Conservation (phyloP, 805 yeast species). For the Lachancea quebecensis region DNA sequence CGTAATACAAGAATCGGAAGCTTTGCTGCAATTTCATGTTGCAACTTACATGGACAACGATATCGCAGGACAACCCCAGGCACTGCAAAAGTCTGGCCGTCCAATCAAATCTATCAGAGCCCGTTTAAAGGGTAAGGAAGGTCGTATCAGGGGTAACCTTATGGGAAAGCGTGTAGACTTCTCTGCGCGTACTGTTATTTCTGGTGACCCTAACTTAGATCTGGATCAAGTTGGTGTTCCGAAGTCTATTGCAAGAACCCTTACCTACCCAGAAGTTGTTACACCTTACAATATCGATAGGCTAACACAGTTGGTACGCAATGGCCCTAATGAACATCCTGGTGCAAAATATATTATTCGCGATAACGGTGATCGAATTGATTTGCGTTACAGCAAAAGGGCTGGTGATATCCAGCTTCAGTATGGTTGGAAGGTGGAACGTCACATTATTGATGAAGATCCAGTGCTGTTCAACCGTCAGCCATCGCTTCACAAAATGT, state of each 20-base stretch:
- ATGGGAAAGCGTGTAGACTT: constrained; percentile 99
- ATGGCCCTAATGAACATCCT: constrained; percentile 99
- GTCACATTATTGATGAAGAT: constrained; percentile 95
- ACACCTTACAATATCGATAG: constrained; percentile 96
- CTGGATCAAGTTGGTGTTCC: constrained; percentile 99
- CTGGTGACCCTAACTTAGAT: constrained; percentile 97
- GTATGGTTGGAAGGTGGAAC: constrained; percentile 98
- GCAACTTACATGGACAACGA: constrained; percentile 99
- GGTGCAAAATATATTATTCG: constrained; percentile 98
- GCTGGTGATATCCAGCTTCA: constrained; percentile 97
- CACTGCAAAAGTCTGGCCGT: constrained; percentile 96
- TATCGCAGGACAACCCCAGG: constrained; percentile 99
- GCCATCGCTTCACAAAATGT: constrained; percentile 98
- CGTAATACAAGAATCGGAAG: constrained; percentile 93
- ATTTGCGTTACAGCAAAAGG: constrained; percentile 90
- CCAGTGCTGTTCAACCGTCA: constrained; percentile 98
- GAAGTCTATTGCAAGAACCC: constrained; percentile 87
- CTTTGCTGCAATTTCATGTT: constrained; percentile 91
- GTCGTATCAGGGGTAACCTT: constrained; percentile 94
- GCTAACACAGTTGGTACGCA: constrained; percentile 86
- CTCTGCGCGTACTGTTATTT: constrained; percentile 97
- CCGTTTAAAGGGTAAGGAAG: constrained; percentile 99
- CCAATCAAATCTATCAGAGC: constrained; percentile 98
- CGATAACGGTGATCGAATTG: constrained; percentile 98
- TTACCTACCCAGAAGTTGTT: constrained; percentile 94